Percentiles rank a stretch among this genome's conserved stretches.
Evolutionary conservation across 1,284 basidiomycete species (phyloP).

Genomic region (Trichosporon sp.): DNA sequence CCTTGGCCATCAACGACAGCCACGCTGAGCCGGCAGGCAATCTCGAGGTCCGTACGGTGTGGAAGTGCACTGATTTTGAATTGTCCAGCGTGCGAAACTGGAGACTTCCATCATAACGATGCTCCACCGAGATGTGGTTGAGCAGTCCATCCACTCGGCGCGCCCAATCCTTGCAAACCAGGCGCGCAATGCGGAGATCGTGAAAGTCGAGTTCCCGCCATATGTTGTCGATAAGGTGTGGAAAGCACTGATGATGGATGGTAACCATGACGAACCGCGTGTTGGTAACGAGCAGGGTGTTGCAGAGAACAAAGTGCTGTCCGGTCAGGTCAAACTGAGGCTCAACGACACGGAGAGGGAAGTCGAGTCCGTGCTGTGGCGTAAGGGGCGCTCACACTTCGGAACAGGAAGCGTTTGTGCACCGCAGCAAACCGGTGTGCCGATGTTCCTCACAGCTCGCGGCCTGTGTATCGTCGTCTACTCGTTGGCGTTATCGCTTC

Average conservation of each 20-base stretch:
- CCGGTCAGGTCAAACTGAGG: background rate
- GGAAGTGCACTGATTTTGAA: background rate
- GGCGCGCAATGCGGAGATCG: background rate
- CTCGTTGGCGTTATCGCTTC: background rate
- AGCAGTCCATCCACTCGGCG: background rate
- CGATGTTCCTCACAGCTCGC: too few species aligned
- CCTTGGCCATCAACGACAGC: background rate
- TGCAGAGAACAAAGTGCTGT: too few species aligned
- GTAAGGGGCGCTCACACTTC: too few species aligned
- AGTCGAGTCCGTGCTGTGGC: too few species aligned
- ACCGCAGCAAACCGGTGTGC: too few species aligned
- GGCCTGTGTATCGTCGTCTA: too few species aligned
- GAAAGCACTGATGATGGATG: background rate
- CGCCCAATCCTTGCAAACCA: background rate
- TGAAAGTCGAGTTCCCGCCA: background rate
- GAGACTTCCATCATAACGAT: background rate
- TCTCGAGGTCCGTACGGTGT: too few species aligned
- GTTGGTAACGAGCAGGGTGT: background rate
- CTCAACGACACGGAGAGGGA: background rate
- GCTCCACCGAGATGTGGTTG: background rate
- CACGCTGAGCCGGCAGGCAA: too few species aligned
- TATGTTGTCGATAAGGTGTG: background rate
- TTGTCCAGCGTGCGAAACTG: background rate
- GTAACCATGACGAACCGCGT: background rate
- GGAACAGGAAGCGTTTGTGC: too few species aligned